A percentile compares a stretch with the other conserved stretches of the same genome.
phyloP scores from a whole-genome alignment of 164 flowering plant species.

The Tetracentron sinense region DNA sequence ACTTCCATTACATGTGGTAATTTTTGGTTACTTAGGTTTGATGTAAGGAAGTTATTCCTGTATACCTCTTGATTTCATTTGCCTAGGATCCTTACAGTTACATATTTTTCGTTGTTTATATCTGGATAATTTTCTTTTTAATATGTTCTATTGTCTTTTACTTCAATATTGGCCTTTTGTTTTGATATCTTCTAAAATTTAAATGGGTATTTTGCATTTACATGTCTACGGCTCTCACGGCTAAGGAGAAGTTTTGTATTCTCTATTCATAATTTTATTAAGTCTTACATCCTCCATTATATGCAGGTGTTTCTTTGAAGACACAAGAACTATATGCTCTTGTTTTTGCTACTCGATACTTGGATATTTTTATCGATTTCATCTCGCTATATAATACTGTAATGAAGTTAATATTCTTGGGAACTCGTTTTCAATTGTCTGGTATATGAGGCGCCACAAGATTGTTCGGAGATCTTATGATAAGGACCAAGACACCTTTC shows the following conservation, averaged over 20 bases:
- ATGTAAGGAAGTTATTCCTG: too few relatives aligned
- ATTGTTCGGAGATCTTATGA: constrained; percentile 85
- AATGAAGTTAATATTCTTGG: constrained; percentile 89
- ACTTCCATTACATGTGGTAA: too few relatives aligned
- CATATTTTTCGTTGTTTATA: too few relatives aligned
- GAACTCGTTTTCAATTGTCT: constrained; percentile 88
- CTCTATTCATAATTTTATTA: not conserved
- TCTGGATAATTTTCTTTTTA: not conserved
- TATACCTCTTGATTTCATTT: too few relatives aligned
- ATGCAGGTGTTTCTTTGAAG: constrained; percentile 90
- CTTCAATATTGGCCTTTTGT: not conserved
- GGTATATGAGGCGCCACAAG: constrained; percentile 91
- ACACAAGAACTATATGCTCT: constrained; percentile 88
- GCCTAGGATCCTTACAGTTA: too few relatives aligned
- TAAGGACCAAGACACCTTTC: constrained; percentile 88
- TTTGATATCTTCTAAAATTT: too few relatives aligned
- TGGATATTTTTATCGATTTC: constrained; percentile 76
- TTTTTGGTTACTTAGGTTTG: too few relatives aligned
- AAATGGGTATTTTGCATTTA: not conserved
- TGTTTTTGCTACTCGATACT: constrained; percentile 82
- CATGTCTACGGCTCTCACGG: not conserved
- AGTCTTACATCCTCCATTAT: not conserved
- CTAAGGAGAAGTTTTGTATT: not conserved
- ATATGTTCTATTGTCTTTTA: too few relatives aligned
- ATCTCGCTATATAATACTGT: constrained; percentile 72